These are phyloP conservation scores for Crassisporium funariophilum DNA, from an alignment of 768 basidiomycete genomes.

Conservation along the genomic window DNA sequence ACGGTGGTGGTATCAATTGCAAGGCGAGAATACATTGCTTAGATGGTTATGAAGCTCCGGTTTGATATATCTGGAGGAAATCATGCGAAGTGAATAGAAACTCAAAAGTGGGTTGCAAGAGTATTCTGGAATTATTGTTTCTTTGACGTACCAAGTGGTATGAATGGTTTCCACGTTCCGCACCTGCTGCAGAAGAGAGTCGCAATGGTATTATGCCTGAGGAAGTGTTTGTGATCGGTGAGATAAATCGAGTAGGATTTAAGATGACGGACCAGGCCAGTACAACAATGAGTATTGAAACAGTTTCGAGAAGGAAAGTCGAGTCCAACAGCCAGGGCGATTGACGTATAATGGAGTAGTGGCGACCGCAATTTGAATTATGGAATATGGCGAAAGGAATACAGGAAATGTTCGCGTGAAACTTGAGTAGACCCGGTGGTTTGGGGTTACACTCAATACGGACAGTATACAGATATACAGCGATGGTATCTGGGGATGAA, in stretches of 20 bases:
- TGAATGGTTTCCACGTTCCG: background rate
- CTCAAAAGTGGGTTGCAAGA: background rate
- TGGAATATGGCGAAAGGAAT: constrained; percentile 14
- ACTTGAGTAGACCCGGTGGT: constrained; percentile 13
- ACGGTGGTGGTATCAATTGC: constrained; percentile 51
- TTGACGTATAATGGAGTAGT: constrained; percentile 20
- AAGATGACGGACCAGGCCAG: background rate
- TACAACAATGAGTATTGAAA: background rate
- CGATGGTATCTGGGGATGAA: constrained; percentile 18
- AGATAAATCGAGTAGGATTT: background rate
- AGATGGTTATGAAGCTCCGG: constrained; percentile 9
- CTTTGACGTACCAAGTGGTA: constrained; percentile 1
- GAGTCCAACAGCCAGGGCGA: constrained; percentile 16
- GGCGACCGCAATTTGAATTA: constrained; percentile 16
- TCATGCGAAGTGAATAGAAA: background rate
- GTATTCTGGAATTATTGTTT: too few species aligned
- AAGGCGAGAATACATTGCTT: constrained; percentile 48
- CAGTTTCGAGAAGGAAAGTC: background rate
- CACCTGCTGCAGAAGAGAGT: background rate
- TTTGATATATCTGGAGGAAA: background rate
- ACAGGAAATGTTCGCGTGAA: constrained; percentile 12
- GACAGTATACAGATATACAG: constrained; percentile 17
- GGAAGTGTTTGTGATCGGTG: too few species aligned
- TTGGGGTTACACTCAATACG: constrained; percentile 7
- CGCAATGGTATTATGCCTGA: background rate